These are phyloP conservation scores for Aquanectria penicillioides DNA, from an alignment of 2,329 filamentous ascomycete species.

Conservation along the genomic window DNA sequence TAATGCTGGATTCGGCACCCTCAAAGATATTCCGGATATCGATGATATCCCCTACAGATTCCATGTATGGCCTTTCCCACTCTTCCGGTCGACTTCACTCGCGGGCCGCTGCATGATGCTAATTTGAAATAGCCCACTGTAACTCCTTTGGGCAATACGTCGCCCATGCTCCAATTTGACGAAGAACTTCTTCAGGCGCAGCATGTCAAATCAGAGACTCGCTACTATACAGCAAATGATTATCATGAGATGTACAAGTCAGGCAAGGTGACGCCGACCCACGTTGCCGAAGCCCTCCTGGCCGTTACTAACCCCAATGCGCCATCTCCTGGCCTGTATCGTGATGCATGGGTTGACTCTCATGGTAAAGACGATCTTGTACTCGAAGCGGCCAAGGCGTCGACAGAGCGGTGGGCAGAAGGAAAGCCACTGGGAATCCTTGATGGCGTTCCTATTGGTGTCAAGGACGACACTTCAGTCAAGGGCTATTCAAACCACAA, in stretches of 20 bases:
- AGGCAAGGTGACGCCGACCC: slow-evolving; percentile 75
- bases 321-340: slow-evolving; percentile 67
- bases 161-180: slow-evolving; percentile 52
- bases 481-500: slow-evolving; percentile 74
- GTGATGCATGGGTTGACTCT: slow-evolving; percentile 77
- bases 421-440: slow-evolving; percentile 74
- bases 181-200: slow-evolving; percentile 53
- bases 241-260: slow-evolving; percentile 80
- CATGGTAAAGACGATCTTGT: slow-evolving; percentile 67
- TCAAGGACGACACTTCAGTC: slow-evolving; percentile 84
- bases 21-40: slow-evolving; percentile 59
- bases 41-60: slow-evolving; percentile 56
- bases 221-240: slow-evolving; percentile 77
- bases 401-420: slow-evolving; percentile 75
- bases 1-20: slow-evolving; percentile 68
- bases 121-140: slow-evolving; percentile 61
- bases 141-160: slow-evolving; percentile 57
- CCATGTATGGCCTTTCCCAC: slow-evolving; percentile 56
- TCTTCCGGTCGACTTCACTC: no score
- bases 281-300: slow-evolving; percentile 77
- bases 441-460: slow-evolving; percentile 83
- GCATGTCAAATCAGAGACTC: slow-evolving; percentile 53
- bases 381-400: slow-evolving; percentile 75
- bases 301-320: slow-evolving; percentile 73
- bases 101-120: background rate